phyloP scores from a whole-genome alignment of 2,329 filamentous ascomycete species.

The Mollisia scopiformis region DNA sequence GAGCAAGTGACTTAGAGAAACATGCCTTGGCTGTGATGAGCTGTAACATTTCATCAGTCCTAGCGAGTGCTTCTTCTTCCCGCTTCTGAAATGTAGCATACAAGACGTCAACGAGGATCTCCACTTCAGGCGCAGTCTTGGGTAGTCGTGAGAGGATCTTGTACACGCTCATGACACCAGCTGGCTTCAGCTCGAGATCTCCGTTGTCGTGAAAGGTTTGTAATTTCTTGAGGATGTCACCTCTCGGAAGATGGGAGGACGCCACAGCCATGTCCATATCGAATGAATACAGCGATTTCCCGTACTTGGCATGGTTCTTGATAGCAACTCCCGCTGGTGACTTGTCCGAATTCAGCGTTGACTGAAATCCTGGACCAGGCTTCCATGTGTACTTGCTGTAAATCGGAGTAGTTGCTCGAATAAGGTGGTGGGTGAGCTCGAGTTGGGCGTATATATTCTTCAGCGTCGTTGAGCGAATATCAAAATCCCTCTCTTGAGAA shows the following conservation, averaged over 20 bases:
- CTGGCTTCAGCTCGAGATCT: slow-evolving; percentile 52
- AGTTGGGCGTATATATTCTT: slow-evolving; percentile 61
- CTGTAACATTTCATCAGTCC: slow-evolving; percentile 52
- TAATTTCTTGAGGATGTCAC: slow-evolving; percentile 55
- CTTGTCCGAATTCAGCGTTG: slow-evolving; percentile 39
- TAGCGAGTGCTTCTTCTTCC: slow-evolving; percentile 55
- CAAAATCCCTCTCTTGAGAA: slow-evolving; percentile 50
- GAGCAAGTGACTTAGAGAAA: slow-evolving; percentile 53
- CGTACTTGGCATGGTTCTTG: slow-evolving; percentile 42
- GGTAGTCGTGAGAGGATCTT: slow-evolving; percentile 53
- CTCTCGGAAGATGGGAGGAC: slow-evolving; percentile 41
- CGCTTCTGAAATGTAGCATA: slow-evolving; percentile 53
- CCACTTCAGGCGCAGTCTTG: slow-evolving; percentile 42
- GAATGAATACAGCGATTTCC: slow-evolving; percentile 47
- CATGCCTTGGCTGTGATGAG: slow-evolving; percentile 56
- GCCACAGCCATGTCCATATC: slow-evolving; percentile 48
- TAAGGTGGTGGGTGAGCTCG: slow-evolving; percentile 58
- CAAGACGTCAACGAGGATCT: slow-evolving; percentile 49
- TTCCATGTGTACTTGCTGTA: slow-evolving; percentile 59
- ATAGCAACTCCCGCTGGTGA: slow-evolving; percentile 50
- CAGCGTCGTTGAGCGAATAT: slow-evolving; percentile 55
- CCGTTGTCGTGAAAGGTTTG: slow-evolving; percentile 55
- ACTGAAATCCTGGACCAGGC: slow-evolving; percentile 38
- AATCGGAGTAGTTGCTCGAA: slow-evolving; percentile 59
- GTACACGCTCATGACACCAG: slow-evolving; percentile 57